Conservation (phyloP, 2,329 filamentous ascomycete species). For the Beauveria sp. region DNA sequence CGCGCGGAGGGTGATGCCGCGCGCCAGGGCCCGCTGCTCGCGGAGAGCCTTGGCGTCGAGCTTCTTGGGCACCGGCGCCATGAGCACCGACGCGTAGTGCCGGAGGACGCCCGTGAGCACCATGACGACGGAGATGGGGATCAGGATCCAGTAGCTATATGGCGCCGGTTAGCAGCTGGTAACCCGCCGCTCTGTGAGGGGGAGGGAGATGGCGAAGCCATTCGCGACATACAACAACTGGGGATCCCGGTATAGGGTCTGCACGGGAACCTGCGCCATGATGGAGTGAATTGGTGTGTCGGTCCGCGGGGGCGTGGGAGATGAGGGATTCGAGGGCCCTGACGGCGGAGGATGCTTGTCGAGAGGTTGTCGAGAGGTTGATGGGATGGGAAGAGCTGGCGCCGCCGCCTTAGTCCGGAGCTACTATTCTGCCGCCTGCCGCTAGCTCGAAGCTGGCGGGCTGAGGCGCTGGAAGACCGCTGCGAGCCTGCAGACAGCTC, state of each 20-base stretch:
- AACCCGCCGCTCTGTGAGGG: neutral
- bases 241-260: constrained; percentile 97
- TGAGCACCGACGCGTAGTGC: constrained; percentile 91
- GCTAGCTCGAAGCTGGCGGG: neutral
- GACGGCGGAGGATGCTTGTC: neutral
- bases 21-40: constrained; percentile 78
- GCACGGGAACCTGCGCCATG: constrained; percentile 81
- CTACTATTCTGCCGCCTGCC: constrained; percentile 14
- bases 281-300: constrained; percentile 13
- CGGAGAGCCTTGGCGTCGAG: constrained; percentile 67
- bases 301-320: neutral
- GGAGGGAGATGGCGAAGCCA: neutral
- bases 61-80: constrained; percentile 78
- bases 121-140: constrained; percentile 97
- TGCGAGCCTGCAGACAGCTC: neutral
- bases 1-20: constrained; percentile 73
- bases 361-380: neutral
- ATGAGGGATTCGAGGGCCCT: neutral
- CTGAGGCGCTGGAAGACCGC: neutral
- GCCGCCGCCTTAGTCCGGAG: neutral
- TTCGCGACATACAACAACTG: constrained; percentile 74
- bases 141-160: constrained; percentile 92
- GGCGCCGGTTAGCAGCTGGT: neutral
- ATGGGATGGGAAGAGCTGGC: neutral
- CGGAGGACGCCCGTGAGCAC: constrained; percentile 91